Evolutionary conservation across 1,284 basidiomycete genomes (phyloP), one percentile per base, ranked within the genome.

Genomic region (Heliocybe sulcata): DNA sequence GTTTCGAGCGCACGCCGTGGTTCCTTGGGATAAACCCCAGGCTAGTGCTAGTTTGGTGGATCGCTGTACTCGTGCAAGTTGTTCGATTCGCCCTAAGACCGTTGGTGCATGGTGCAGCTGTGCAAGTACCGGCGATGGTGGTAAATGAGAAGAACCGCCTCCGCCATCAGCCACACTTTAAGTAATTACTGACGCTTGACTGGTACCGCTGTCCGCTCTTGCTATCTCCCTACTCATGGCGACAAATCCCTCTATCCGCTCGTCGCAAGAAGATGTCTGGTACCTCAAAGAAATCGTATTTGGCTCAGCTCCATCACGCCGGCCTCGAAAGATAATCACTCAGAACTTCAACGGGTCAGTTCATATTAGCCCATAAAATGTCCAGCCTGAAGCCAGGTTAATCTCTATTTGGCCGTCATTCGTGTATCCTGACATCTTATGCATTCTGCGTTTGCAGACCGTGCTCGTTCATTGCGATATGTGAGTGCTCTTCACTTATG

Each of bases 391-490:
- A 42, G 12, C 38, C 38, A n/a, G 38, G 38, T 42, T 16, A 42
- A 42, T 42, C 38, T 20, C n/a, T n/a, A 42, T 42, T 42, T 20
- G 38, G 12, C 19, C 38, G 38, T 42, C 38, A n/a, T 42, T 42
- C 38, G 38, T 42, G 6, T 42, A 16, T 31, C n/a, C n/a, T n/a
- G n/a, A n/a, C n/a, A n/a, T 31, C 29, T 31, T 31, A 31, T 12
- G 29, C 29, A 6, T 31, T 4, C 29, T 4, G 4, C 51, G 45
- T 26, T 54, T 45, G 6, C 61, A 92, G 85, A 57, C 93, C 92
- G 6, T 97, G 94, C 66, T 94, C 92, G 0, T 86, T 96, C 59
- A 90, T 96, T 61, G 91, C 92, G 11, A 87, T 94, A 59, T 91
- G 88, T 90, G 63, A 63, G 81, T 67, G 16, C 48, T 52, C 52